Conservation (phyloP, 1,139 yeast genomes). For the Lodderomyces parapsilosis region DNA sequence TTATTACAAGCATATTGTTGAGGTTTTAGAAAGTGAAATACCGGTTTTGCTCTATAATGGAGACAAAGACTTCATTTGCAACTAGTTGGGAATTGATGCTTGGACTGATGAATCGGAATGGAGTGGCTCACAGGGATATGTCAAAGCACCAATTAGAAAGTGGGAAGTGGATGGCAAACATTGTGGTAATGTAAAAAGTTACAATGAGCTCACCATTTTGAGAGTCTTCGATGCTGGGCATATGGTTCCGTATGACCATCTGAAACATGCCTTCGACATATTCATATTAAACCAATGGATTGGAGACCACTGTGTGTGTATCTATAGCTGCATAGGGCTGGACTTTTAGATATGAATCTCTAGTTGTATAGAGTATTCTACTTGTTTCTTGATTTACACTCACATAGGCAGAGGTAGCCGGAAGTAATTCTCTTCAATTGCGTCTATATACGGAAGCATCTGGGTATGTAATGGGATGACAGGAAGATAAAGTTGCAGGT, state of each 20-base stretch:
- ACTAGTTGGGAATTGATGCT: constrained; percentile 86
- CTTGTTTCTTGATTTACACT: too few relatives aligned
- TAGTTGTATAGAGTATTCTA: too few relatives aligned
- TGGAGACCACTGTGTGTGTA: too few relatives aligned
- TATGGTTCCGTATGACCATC: constrained; percentile 53
- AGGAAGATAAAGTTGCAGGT: too few relatives aligned
- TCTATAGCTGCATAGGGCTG: too few relatives aligned
- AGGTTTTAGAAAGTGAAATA: constrained; percentile 53
- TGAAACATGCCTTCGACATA: constrained; percentile 46
- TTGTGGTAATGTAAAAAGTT: constrained; percentile 50
- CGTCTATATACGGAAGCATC: too few relatives aligned
- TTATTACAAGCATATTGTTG: constrained; percentile 64
- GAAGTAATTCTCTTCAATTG: too few relatives aligned
- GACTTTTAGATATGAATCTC: too few relatives aligned
- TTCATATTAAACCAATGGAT: too few relatives aligned
- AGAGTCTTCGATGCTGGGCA: constrained; percentile 50
- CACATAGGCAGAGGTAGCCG: too few relatives aligned
- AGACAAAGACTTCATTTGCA: constrained; percentile 83
- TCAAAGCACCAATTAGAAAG: constrained; percentile 35
- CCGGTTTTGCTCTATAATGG: constrained; percentile 82
- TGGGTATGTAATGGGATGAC: too few relatives aligned
- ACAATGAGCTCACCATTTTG: constrained; percentile 45
- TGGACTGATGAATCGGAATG: constrained; percentile 73
- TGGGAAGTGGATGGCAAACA: constrained; percentile 39
- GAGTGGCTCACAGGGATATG: constrained; percentile 57